Evolutionary conservation across 2,329 filamentous ascomycete species (phyloP).

Genomic region (Aaosphaeria arxii): DNA sequence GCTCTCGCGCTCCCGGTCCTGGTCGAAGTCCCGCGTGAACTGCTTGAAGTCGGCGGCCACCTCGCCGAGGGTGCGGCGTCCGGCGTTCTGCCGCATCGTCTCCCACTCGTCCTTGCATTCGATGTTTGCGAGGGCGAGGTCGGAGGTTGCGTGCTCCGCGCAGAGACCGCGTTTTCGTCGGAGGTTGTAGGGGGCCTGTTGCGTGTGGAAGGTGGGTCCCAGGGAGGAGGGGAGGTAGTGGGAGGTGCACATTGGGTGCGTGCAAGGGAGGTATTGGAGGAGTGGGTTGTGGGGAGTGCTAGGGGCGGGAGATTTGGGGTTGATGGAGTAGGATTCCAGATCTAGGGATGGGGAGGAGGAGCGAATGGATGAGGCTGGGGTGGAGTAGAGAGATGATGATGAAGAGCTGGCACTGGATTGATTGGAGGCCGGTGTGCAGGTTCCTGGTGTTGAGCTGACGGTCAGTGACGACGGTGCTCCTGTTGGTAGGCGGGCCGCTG

Average conservation of each 20-base stretch:
- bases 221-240: constrained; percentile 21
- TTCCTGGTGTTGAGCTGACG: too few relatives aligned
- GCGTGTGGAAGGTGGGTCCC: constrained; percentile 25
- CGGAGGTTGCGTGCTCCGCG: constrained; percentile 21
- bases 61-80: constrained; percentile 26
- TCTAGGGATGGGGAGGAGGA: not conserved
- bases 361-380: not conserved
- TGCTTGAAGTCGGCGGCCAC: constrained; percentile 27
- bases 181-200: constrained; percentile 25
- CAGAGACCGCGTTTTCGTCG: constrained; percentile 25
- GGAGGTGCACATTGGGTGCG: constrained; percentile 17
- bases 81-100: constrained; percentile 27
- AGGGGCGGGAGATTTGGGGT: constrained; percentile 1
- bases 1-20: constrained; percentile 9
- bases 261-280: constrained; percentile 28
- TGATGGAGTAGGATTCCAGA: not conserved
- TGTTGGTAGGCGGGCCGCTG: constrained; percentile 2
- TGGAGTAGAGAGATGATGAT: not conserved
- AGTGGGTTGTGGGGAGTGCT: constrained; percentile 25
- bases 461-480: not conserved
- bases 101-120: constrained; percentile 25
- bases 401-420: not conserved
- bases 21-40: constrained; percentile 13
- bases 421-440: not conserved
- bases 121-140: constrained; percentile 22